phyloP scores from a whole-genome alignment of 371 early-diverging fungal genomes.

The Nematocida major region DNA sequence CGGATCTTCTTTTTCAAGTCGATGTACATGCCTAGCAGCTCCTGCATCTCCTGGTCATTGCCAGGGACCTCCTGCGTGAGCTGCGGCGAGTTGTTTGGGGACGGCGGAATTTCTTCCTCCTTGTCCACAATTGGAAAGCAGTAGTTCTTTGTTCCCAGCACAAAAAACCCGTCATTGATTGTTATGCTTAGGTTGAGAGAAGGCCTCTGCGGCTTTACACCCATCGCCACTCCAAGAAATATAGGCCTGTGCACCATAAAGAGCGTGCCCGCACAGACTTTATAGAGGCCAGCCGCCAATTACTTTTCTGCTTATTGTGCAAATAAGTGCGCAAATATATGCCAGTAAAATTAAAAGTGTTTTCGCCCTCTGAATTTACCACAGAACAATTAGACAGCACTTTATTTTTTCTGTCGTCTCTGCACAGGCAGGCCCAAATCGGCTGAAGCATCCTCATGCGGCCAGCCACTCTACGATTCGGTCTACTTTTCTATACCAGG shows the following conservation, averaged over 20 bases:
- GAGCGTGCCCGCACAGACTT: neutral
- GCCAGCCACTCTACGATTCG: slow-evolving; percentile 5
- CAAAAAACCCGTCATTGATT: slow-evolving; percentile 57
- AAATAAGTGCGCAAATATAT: neutral
- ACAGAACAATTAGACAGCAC: too few relatives aligned
- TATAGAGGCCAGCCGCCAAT: neutral
- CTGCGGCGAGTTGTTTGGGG: slow-evolving; percentile 15
- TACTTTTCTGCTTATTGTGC: neutral
- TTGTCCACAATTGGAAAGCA: slow-evolving; percentile 25
- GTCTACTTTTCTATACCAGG: neutral
- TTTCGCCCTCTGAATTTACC: neutral
- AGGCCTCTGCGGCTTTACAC: neutral
- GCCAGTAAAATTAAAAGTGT: too few relatives aligned
- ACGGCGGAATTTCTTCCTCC: neutral
- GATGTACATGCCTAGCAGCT: slow-evolving; percentile 36
- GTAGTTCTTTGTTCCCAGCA: slow-evolving; percentile 38
- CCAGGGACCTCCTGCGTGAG: neutral
- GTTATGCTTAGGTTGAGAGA: slow-evolving; percentile 41
- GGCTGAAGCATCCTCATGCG: too few relatives aligned
- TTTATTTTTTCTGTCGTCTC: neutral
- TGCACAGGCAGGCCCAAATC: too few relatives aligned
- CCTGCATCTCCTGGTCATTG: slow-evolving; percentile 23
- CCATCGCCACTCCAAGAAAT: slow-evolving; percentile 46
- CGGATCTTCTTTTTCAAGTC: slow-evolving; percentile 23
- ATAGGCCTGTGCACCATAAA: slow-evolving; percentile 45